Percentiles rank a stretch among this genome's conserved stretches.
Evolutionary conservation across 495 filamentous ascomycete species (phyloP).

Genomic region (Neurospora sp.): DNA sequence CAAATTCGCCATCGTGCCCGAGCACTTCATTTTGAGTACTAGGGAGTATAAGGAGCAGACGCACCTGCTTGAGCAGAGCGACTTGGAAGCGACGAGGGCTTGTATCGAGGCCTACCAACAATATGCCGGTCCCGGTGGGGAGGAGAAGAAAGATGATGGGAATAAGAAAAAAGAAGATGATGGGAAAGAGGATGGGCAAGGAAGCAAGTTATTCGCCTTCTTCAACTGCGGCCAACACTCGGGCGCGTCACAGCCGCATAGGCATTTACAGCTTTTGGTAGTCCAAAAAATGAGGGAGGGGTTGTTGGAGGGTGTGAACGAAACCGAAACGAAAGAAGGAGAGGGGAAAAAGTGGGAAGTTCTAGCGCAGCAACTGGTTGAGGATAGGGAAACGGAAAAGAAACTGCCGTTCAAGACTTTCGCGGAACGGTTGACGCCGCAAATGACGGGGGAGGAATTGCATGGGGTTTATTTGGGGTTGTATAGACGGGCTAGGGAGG

Average conservation of each 20-base stretch:
- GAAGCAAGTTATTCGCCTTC: conserved; percentile 54
- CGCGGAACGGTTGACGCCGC: conserved; percentile 9
- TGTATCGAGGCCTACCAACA: conserved; percentile 54
- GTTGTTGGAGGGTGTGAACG: conserved; percentile 11
- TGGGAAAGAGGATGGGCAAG: not conserved
- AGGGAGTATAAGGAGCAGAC: conserved; percentile 56
- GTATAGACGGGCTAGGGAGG: conserved; percentile 41
- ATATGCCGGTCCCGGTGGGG: conserved; percentile 10
- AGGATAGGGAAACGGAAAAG: conserved; percentile 18
- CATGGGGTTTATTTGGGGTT: conserved; percentile 31
- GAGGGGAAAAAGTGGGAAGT: too few relatives aligned
- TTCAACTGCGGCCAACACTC: conserved; percentile 72
- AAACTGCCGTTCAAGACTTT: conserved; percentile 16
- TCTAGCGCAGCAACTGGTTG: conserved; percentile 4
- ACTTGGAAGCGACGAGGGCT: conserved; percentile 54
- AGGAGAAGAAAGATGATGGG: conserved; percentile 13
- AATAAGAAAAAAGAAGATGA: not conserved
- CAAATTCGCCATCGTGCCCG: conserved; percentile 69
- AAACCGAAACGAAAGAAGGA: not conserved
- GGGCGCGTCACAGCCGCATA: conserved; percentile 71
- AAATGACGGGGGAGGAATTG: conserved; percentile 16
- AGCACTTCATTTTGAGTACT: conserved; percentile 75
- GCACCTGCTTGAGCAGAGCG: conserved; percentile 52
- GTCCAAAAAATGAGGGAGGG: conserved; percentile 55
- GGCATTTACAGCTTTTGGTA: conserved; percentile 71